Percentiles rank a stretch among this genome's conserved stretches.
Evolutionary conservation across 352 stramenopile species (phyloP).

Genomic region (Globisporangium viniferum): DNA sequence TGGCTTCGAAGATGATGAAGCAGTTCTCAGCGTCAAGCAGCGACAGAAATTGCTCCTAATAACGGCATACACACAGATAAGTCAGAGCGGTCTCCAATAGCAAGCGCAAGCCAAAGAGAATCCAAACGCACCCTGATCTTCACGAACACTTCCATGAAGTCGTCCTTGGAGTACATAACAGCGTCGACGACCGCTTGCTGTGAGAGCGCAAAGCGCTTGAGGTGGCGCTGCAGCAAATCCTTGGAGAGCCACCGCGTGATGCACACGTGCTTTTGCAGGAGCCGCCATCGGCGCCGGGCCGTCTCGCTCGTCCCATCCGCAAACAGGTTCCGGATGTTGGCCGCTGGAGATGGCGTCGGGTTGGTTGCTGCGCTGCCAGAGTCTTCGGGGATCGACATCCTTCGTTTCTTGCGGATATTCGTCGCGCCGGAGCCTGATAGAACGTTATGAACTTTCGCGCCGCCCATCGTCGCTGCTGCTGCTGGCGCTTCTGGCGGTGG

Average conservation of each 20-base stretch:
- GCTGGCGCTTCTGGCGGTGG: not conserved
- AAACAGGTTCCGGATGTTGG: not conserved
- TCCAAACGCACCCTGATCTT: constrained; percentile 31
- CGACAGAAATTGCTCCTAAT: constrained; percentile 49
- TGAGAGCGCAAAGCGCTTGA: constrained; percentile 47
- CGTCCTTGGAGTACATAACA: constrained; percentile 35
- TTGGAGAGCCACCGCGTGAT: constrained; percentile 63
- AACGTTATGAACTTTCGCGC: constrained; percentile 20
- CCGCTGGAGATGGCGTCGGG: not conserved
- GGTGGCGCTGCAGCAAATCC: constrained; percentile 39
- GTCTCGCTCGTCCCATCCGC: constrained; percentile 27
- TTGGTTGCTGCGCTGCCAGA: not conserved
- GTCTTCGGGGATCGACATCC: constrained; percentile 10
- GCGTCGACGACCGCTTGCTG: constrained; percentile 53
- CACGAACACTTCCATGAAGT: constrained; percentile 51
- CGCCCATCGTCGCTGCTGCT: not conserved
- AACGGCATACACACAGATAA: not conserved
- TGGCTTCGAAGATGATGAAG: constrained; percentile 56
- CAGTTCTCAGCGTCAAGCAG: constrained; percentile 63
- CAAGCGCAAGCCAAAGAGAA: too few species aligned
- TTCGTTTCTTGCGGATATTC: constrained; percentile 17
- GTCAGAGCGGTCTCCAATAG: not conserved
- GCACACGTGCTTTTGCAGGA: constrained; percentile 62
- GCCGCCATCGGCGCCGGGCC: constrained; percentile 42
- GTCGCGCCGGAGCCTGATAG: not conserved